A percentile compares a stretch with the other conserved stretches of the same genome.
Evolutionary conservation across 2,329 filamentous ascomycete species (phyloP).

Genomic region (Monilinia aucupariae): DNA sequence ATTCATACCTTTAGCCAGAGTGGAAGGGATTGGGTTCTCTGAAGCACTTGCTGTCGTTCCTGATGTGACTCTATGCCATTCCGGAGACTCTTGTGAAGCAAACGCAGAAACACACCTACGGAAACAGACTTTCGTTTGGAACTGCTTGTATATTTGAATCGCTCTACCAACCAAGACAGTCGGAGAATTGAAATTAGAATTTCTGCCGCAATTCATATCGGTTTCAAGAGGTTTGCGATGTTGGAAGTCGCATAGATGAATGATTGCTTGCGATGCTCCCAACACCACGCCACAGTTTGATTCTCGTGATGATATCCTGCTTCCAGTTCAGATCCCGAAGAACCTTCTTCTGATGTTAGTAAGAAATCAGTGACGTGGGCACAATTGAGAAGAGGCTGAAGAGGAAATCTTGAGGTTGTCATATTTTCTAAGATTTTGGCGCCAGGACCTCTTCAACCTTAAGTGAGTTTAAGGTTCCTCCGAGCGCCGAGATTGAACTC

Average conservation of each 20-base stretch:
- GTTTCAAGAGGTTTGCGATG: background rate
- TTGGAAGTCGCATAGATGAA: background rate
- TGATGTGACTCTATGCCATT: background rate
- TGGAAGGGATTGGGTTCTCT: background rate
- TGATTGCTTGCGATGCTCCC: background rate
- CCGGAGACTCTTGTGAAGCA: background rate
- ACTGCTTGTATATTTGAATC: background rate
- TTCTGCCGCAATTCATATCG: background rate
- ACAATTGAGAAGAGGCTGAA: background rate
- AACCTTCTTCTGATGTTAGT: background rate
- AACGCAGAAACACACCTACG: background rate
- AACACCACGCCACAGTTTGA: background rate
- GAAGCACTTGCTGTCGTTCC: background rate
- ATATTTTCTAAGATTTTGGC: background rate
- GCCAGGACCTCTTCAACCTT: background rate
- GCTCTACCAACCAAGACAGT: background rate
- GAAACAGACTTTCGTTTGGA: background rate
- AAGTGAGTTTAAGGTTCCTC: background rate
- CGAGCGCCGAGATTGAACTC: conserved; percentile 4
- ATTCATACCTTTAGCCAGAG: background rate
- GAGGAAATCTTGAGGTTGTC: background rate
- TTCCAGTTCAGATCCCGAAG: background rate
- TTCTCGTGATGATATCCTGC: background rate
- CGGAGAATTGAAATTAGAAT: background rate
- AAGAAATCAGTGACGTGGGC: too few relatives aligned